phyloP scores from a whole-genome alignment of 352 stramenopile species.

The Elongisporangium anandrum region DNA sequence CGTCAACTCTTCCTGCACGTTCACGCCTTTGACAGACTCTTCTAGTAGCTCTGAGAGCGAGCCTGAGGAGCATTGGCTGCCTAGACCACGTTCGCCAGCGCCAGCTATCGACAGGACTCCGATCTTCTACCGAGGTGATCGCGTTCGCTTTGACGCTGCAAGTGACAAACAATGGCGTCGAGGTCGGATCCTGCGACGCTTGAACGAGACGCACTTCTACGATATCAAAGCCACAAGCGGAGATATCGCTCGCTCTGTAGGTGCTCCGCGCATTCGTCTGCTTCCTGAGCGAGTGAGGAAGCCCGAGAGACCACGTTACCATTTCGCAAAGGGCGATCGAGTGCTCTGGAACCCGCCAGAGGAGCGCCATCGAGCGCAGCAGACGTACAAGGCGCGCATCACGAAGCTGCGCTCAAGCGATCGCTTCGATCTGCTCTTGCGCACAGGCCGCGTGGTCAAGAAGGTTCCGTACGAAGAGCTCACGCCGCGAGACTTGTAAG shows the following conservation, averaged over 20 bases:
- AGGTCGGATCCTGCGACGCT: slow-evolving; percentile 29
- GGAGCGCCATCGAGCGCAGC: slow-evolving; percentile 10
- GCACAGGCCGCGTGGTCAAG: slow-evolving; percentile 32
- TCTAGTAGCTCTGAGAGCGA: slow-evolving; percentile 21
- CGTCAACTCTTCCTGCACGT: slow-evolving; percentile 43
- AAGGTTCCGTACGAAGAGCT: slow-evolving; percentile 42
- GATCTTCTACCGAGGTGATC: slow-evolving; percentile 43
- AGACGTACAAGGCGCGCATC: slow-evolving; percentile 48
- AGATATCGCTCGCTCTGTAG: slow-evolving; percentile 35
- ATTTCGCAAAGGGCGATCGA: slow-evolving; percentile 27
- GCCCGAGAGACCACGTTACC: slow-evolving; percentile 7
- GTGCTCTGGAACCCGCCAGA: slow-evolving; percentile 26
- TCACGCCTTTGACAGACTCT: slow-evolving; percentile 32
- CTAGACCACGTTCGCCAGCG: slow-evolving; percentile 10
- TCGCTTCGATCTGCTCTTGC: slow-evolving; percentile 44
- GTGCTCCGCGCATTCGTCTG: slow-evolving; percentile 37
- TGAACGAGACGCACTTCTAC: slow-evolving; percentile 51
- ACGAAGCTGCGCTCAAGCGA: slow-evolving; percentile 30
- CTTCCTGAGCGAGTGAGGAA: slow-evolving; percentile 12
- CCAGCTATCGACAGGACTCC: slow-evolving; percentile 16
- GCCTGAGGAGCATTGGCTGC: slow-evolving; percentile 9
- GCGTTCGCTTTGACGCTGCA: slow-evolving; percentile 38
- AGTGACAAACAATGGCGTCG: slow-evolving; percentile 19
- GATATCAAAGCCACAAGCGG: slow-evolving; percentile 42
- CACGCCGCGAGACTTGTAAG: slow-evolving; percentile 12